Evolutionary conservation across 768 basidiomycete genomes (phyloP).

Genomic region (Vararia minispora): DNA sequence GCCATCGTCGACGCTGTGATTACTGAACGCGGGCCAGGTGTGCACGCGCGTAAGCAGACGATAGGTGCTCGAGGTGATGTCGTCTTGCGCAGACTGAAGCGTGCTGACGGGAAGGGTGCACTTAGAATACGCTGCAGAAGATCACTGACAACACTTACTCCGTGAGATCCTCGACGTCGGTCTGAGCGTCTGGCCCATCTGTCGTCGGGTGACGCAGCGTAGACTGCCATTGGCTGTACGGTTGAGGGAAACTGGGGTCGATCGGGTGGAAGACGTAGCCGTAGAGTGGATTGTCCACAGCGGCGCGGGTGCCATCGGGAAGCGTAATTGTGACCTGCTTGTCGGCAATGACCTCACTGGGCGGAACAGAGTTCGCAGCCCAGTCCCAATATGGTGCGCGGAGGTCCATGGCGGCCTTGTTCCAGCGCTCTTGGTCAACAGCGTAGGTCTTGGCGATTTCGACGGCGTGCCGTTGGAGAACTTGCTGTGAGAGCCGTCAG

Average conservation of each 20-base stretch:
- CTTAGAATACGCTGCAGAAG: not conserved
- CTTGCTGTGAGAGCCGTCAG: conserved; percentile 28
- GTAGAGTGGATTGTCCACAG: conserved; percentile 24
- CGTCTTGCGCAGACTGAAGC: conserved; percentile 4
- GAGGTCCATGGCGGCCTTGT: conserved; percentile 23
- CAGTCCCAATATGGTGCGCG: conserved; percentile 44
- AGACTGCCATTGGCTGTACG: conserved; percentile 3
- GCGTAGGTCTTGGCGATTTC: conserved; percentile 31
- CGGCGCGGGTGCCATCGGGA: conserved; percentile 19
- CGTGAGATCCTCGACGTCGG: conserved; percentile 20
- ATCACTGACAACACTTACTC: conserved; percentile 14
- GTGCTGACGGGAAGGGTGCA: not conserved
- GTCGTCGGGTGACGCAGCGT: conserved; percentile 8
- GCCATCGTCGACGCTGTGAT: conserved; percentile 27
- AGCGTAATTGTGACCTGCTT: conserved; percentile 23
- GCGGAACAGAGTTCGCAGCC: conserved; percentile 29
- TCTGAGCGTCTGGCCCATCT: conserved; percentile 1
- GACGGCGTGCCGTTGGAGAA: conserved; percentile 28
- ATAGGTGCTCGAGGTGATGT: conserved; percentile 11
- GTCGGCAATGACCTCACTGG: conserved; percentile 26
- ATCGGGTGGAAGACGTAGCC: conserved; percentile 27
- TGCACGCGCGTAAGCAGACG: conserved; percentile 26
- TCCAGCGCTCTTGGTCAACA: conserved; percentile 18
- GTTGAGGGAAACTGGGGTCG: conserved; percentile 4
- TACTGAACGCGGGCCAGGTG: conserved; percentile 36